Conservation (phyloP, 345 rosid genomes). For the Carallia pectinifolia region DNA sequence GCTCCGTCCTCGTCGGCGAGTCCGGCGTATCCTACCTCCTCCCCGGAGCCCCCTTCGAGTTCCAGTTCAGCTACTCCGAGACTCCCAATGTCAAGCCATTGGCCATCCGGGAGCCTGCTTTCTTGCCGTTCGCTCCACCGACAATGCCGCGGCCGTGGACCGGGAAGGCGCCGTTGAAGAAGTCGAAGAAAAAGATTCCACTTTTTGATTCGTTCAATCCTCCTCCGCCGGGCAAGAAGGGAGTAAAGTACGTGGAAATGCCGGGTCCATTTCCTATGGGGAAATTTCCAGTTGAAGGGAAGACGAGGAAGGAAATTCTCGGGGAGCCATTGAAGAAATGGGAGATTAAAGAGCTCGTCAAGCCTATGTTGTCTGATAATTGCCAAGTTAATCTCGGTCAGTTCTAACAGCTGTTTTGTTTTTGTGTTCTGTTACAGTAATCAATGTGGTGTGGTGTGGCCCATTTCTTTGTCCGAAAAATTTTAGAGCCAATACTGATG, state of each 20-base stretch:
- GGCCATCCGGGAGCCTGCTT: constrained; percentile 93
- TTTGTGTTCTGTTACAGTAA: not conserved
- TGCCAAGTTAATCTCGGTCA: constrained; percentile 91
- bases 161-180: constrained; percentile 90
- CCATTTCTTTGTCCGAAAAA: too few species aligned
- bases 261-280: constrained; percentile 66
- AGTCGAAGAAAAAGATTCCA: constrained; percentile 72
- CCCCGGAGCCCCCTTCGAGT: constrained; percentile 94
- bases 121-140: constrained; percentile 89
- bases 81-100: constrained; percentile 74
- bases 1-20: constrained; percentile 65
- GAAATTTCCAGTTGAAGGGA: constrained; percentile 60
- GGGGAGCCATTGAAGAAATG: constrained; percentile 83
- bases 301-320: constrained; percentile 63
- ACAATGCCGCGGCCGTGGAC: constrained; percentile 98
- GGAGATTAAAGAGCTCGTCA: constrained; percentile 71
- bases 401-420: constrained; percentile 10
- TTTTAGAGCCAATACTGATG: too few species aligned
- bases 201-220: constrained; percentile 71
- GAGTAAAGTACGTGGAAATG: constrained; percentile 67
- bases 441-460: not conserved
- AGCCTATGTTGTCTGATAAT: constrained; percentile 68
- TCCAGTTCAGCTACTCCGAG: constrained; percentile 90
- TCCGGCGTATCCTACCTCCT: constrained; percentile 85
- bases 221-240: constrained; percentile 56